phyloP scores from a whole-genome alignment of 1,284 basidiomycete genomes.

The Ustilago hordei region DNA sequence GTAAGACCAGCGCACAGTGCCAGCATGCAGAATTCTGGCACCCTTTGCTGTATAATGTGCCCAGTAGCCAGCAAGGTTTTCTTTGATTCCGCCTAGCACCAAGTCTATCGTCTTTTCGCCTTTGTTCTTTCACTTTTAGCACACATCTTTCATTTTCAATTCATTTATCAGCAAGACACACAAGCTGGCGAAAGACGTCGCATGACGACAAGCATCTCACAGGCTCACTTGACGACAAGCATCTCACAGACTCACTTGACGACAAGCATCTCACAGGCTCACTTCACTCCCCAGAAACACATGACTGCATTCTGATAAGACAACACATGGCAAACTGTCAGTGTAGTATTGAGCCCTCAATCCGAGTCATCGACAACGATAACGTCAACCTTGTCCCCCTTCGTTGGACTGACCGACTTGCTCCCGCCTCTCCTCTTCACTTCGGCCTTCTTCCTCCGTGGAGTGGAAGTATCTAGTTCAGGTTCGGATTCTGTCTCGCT shows the following conservation, averaged over 20 bases:
- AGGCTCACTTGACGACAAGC: too few species aligned
- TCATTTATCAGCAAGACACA: too few species aligned
- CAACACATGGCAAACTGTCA: too few species aligned
- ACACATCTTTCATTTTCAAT: too few species aligned
- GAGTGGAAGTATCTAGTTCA: conserved; percentile 15
- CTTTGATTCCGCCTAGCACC: too few species aligned
- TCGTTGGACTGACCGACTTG: background rate
- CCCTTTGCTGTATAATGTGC: background rate
- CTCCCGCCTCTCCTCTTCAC: background rate
- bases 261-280: too few species aligned
- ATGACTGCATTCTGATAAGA: background rate
- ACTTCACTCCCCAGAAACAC: background rate
- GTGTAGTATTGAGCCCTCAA: background rate
- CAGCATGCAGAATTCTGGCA: background rate
- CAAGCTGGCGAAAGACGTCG: too few species aligned
- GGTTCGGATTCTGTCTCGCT: conserved; percentile 47
- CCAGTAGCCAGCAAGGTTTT: too few species aligned
- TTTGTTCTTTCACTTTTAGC: too few species aligned
- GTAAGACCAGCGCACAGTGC: conserved; percentile 3
- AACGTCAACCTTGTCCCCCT: conserved; percentile 16
- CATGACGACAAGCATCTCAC: too few species aligned
- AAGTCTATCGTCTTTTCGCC: too few species aligned
- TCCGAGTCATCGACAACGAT: conserved; percentile 48
- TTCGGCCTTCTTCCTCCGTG: background rate
- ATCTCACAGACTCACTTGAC: too few species aligned